A percentile compares a stretch with the other conserved stretches of the same genome.
These are phyloP conservation scores for Sanguinoderma infundibulare DNA, from an alignment of 1,284 basidiomycete species.

Conservation along the genomic window DNA sequence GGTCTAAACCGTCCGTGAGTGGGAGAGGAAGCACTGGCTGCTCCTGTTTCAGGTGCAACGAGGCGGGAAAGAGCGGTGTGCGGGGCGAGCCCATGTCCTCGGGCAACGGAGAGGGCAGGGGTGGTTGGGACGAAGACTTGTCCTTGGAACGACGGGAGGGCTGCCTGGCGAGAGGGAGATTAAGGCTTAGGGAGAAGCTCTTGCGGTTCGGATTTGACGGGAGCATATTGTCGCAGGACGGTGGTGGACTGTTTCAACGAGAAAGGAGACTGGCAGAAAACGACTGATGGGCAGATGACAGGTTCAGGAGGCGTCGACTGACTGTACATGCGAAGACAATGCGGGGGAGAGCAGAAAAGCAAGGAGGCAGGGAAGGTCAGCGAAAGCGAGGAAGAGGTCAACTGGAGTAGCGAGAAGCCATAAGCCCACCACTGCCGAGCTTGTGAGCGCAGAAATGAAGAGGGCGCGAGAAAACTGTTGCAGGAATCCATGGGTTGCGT, in stretches of 20 bases:
- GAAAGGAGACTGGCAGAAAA: constrained; percentile 12
- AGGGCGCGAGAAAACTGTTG: neutral
- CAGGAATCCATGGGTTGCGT: neutral
- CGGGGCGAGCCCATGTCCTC: constrained; percentile 12
- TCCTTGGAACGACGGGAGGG: constrained; percentile 7
- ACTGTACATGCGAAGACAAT: constrained; percentile 15
- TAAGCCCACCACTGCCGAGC: neutral
- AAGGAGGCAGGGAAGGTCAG: neutral
- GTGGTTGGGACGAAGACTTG: constrained; percentile 3
- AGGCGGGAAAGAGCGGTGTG: constrained; percentile 18
- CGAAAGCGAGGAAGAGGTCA: neutral
- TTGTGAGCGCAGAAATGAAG: constrained; percentile 10
- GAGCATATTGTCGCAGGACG: constrained; percentile 8
- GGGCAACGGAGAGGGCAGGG: constrained; percentile 11
- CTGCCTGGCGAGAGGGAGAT: constrained; percentile 19
- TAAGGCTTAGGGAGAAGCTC: constrained; percentile 22
- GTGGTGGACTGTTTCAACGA: neutral
- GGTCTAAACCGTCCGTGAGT: constrained; percentile 38
- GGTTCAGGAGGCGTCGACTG: constrained; percentile 3
- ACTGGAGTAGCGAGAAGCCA: neutral
- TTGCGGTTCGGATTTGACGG: constrained; percentile 22
- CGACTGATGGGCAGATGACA: constrained; percentile 21
- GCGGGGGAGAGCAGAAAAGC: constrained; percentile 1
- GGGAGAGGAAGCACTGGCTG: constrained; percentile 35
- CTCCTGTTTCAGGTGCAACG: constrained; percentile 19